Conservation (phyloP, 192 early-diverging fungal species). For the Fimicolochytrium jonesii region DNA sequence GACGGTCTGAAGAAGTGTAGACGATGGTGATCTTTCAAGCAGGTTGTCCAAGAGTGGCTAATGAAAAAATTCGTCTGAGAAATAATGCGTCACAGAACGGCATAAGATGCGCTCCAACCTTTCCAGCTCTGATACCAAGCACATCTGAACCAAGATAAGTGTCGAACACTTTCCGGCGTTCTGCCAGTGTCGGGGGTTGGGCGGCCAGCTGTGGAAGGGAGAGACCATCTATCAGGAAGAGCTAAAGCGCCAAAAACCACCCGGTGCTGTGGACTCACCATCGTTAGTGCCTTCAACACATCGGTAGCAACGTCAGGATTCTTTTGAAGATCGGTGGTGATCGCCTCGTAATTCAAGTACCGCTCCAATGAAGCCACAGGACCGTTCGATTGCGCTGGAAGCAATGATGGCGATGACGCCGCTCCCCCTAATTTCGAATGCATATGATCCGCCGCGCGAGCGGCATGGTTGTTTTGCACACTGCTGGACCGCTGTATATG, state of each 20-base stretch:
- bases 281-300: slow-evolving; percentile 35
- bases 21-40: neutral
- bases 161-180: slow-evolving; percentile 17
- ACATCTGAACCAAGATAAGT: slow-evolving; percentile 31
- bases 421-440: neutral
- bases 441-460: slow-evolving; percentile 2
- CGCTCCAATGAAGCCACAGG: slow-evolving; percentile 9
- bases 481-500: no score
- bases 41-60: neutral
- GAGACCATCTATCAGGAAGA: neutral
- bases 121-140: slow-evolving; percentile 15
- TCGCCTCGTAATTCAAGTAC: slow-evolving; percentile 27
- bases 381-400: neutral
- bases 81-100: no score
- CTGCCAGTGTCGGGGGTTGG: neutral
- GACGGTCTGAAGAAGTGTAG: slow-evolving; percentile 26
- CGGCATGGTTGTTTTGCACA: slow-evolving; percentile 17
- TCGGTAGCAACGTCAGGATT: no score
- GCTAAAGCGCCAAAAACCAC: neutral
- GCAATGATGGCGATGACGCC: neutral
- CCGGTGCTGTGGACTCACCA: slow-evolving; percentile 17
- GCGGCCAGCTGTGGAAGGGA: neutral
- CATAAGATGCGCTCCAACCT: no score
- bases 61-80: no score
- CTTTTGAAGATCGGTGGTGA: slow-evolving; percentile 26